Percentiles rank a stretch among this genome's conserved stretches.
Evolutionary conservation across 352 stramenopile genomes (phyloP).

Genomic region (Thalassiosira mediterranea): DNA sequence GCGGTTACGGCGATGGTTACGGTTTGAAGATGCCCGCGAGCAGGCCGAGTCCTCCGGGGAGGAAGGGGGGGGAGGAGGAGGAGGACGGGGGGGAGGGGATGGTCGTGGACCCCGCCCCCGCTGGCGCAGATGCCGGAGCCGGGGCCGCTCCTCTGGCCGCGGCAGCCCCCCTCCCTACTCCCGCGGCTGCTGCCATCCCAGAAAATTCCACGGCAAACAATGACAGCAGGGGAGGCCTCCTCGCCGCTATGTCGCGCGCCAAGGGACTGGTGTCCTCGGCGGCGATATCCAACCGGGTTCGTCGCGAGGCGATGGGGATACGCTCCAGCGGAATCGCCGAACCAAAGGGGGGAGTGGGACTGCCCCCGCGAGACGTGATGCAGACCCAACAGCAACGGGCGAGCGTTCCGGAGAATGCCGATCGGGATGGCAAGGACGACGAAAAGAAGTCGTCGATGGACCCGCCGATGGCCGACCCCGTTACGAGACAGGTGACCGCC

Average conservation of each 20-base stretch:
- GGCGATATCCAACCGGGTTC: constrained; percentile 13
- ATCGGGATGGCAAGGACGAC: not conserved
- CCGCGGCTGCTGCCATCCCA: no score
- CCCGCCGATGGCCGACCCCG: constrained; percentile 9
- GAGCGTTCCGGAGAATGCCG: not conserved
- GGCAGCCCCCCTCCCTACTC: no score
- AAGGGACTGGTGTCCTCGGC: constrained; percentile 12
- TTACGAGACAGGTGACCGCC: no score
- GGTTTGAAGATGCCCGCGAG: constrained; percentile 17
- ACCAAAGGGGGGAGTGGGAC: not conserved
- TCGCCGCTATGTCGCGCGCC: constrained; percentile 19
- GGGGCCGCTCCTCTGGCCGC: not conserved
- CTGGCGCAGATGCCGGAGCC: not conserved
- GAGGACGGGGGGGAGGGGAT: not conserved
- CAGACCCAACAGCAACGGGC: not conserved
- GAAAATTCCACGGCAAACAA: not conserved
- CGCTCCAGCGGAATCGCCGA: constrained; percentile 1
- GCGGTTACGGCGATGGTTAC: not conserved
- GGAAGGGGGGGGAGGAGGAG: not conserved
- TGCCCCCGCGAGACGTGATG: constrained; percentile 5
- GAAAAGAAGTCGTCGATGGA: constrained; percentile 1
- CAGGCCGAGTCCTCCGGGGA: constrained; percentile 27
- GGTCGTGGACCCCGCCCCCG: not conserved
- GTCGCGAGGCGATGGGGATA: constrained; percentile 18
- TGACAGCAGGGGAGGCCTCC: not conserved